Base-by-base conservation (phyloP, 345 rosid species). In the Mercurialis annua region DNA sequence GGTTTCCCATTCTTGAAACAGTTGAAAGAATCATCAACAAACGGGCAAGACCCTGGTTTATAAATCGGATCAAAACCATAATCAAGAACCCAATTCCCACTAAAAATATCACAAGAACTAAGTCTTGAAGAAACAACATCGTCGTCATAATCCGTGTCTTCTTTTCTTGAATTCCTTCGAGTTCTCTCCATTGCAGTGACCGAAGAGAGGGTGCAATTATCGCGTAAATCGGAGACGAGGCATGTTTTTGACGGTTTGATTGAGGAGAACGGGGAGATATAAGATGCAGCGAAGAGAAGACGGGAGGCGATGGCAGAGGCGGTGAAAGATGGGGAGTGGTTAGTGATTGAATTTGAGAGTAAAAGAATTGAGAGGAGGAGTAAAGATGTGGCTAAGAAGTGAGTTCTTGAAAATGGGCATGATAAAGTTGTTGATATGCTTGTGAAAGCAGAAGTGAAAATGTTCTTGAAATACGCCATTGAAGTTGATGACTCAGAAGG, bases 1-100 rank as follows among this genome's bases (percentile, higher is more conserved):
- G 85, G 76, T 59, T 85, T 67, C 5, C 92, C 89, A 38, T 89
- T 85, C 71, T 82, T 82, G 80, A 66, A 78, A 52, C 96, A 87
- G 18, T 84, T 84, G 52, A 85, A 89, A 2, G 83, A 74, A 47
- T 81, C 85, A 14, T 85, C 86, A 11, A 87, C 65, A 50, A 48
- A 80, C 29, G 89, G 87, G 72, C 96, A 89, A 24, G 84, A 81
- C 38, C 92, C 88, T 2, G 85, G 86, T 59, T 20, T 7, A 68
- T 89, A 87, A 64, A 80, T 46, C 4, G 89, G 89, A 16, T 46
- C 68, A 11, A 84, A 78, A 50, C 81, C 81, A 72, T 84, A 85
- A 36, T 47, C 24, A 52, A 40, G 3, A 46, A 85, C 82, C 96
- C 96, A 89, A 1, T 52, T 60, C 1, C 96, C 92, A 67, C 84